Percentiles rank a stretch among this genome's conserved stretches.
phyloP scores from a whole-genome alignment of 805 yeast species.

The Komagataella mondaviorum region DNA sequence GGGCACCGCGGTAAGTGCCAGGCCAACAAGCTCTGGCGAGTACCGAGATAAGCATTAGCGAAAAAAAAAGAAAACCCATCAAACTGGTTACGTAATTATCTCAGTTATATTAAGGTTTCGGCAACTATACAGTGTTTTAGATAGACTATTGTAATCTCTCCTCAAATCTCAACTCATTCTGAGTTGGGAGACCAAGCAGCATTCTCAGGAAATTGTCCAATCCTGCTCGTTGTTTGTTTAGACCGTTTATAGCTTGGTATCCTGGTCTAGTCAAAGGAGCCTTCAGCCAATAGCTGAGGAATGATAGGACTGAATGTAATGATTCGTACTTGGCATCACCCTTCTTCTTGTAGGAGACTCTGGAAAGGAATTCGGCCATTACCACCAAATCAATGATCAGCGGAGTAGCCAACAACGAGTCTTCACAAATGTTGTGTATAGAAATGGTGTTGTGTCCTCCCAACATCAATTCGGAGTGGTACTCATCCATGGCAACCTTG shows the following conservation, averaged over 20 bases:
- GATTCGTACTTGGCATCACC: slow-evolving; percentile 37
- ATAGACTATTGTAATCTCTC: slow-evolving; percentile 52
- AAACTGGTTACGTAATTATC: too few relatives aligned
- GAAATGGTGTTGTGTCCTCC: slow-evolving; percentile 95
- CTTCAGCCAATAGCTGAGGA: slow-evolving; percentile 89
- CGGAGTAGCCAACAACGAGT: slow-evolving; percentile 88
- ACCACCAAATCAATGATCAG: slow-evolving; percentile 84
- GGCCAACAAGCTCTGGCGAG: too few relatives aligned
- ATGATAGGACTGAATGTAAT: slow-evolving; percentile 76
- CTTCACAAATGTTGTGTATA: slow-evolving; percentile 94
- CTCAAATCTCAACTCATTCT: slow-evolving; percentile 87
- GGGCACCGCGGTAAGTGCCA: too few relatives aligned
- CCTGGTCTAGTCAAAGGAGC: slow-evolving; percentile 93
- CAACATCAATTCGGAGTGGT: slow-evolving; percentile 90
- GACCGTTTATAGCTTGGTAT: slow-evolving; percentile 79
- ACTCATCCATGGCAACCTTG: slow-evolving; percentile 97
- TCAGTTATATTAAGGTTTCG: background rate
- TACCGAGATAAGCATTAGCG: too few relatives aligned
- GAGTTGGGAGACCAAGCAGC: slow-evolving; percentile 79
- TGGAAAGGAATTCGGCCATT: slow-evolving; percentile 79
- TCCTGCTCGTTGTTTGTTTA: slow-evolving; percentile 90
- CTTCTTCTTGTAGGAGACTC: slow-evolving; percentile 65
- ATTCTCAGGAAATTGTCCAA: slow-evolving; percentile 84
- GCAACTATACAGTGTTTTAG: background rate
- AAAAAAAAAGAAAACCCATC: too few relatives aligned